Percentiles rank a stretch among this genome's conserved stretches.
Conservation (phyloP, 2,329 filamentous ascomycete species). For the Ascochyta pisi region DNA sequence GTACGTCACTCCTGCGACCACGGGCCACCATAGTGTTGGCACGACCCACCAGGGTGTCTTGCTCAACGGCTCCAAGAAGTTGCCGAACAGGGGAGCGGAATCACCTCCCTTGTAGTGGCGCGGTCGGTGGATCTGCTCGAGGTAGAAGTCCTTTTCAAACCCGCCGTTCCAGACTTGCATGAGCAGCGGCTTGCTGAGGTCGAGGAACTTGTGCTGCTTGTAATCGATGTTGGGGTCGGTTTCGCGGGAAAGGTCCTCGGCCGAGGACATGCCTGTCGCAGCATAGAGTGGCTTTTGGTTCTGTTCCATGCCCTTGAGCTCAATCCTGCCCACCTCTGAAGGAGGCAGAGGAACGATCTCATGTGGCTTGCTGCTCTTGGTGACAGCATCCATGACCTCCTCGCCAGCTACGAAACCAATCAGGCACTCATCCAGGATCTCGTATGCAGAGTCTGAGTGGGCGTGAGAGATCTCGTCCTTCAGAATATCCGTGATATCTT, state of each 20-base stretch:
- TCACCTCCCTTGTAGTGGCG: conserved; percentile 93
- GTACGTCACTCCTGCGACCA: conserved; percentile 73
- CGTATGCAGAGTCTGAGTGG: conserved; percentile 93
- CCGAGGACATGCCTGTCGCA: conserved; percentile 85
- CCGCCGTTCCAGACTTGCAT: conserved; percentile 87
- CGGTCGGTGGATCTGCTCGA: conserved; percentile 93
- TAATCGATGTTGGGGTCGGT: conserved; percentile 80
- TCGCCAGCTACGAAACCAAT: conserved; percentile 78
- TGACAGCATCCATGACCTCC: conserved; percentile 60
- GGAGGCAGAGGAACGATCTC: conserved; percentile 62
- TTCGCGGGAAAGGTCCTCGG: conserved; percentile 84
- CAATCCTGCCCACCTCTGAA: conserved; percentile 55
- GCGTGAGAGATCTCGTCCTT: conserved; percentile 81
- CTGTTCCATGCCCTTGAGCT: conserved; percentile 56
- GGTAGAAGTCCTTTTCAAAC: conserved; percentile 94
- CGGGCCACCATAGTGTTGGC: conserved; percentile 84
- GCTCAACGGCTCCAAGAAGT: conserved; percentile 96
- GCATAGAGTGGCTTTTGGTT: conserved; percentile 60
- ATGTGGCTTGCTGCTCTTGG: conserved; percentile 56
- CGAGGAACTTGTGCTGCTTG: conserved; percentile 91
- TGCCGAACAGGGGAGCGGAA: conserved; percentile 93
- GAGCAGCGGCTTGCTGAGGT: conserved; percentile 83
- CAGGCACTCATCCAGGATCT: conserved; percentile 86
- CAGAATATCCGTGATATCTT: conserved; percentile 83
- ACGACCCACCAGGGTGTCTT: conserved; percentile 95